These are phyloP conservation scores for Solanum gracilifrons DNA, from an alignment of 257 asterid genomes.

Conservation along the genomic window DNA sequence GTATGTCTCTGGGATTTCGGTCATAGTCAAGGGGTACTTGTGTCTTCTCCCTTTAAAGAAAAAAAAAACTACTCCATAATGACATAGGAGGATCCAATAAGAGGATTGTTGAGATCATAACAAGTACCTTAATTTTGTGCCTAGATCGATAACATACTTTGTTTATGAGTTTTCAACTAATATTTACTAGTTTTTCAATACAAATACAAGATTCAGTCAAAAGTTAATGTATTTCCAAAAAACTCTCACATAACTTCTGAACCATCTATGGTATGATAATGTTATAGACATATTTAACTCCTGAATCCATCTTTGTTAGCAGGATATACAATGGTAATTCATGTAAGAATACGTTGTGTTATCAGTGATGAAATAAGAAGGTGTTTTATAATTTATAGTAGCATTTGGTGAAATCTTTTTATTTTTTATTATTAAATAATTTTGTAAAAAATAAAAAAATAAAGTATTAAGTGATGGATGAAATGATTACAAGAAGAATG, in stretches of 20 bases:
- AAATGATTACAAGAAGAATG: constrained; percentile 29
- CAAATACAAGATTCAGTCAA: background rate
- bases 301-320: too few species aligned
- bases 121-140: background rate
- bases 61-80: background rate
- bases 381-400: background rate
- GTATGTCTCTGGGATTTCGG: too few species aligned
- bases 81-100: background rate
- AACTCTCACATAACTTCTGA: too few species aligned
- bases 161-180: background rate
- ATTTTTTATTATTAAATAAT: background rate
- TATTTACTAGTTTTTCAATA: too few species aligned
- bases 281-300: too few species aligned
- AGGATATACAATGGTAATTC: background rate
- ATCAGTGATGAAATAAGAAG: background rate
- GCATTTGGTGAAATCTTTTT: background rate
- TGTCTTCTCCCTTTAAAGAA: too few species aligned
- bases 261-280: too few species aligned
- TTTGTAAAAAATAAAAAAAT: background rate
- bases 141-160: background rate
- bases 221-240: too few species aligned
- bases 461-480: background rate
- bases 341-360: background rate
- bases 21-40: too few species aligned
- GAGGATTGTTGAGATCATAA: background rate